Base-by-base conservation (phyloP, 2,329 filamentous ascomycete genomes). In the Tolypocladium guangdongense region DNA sequence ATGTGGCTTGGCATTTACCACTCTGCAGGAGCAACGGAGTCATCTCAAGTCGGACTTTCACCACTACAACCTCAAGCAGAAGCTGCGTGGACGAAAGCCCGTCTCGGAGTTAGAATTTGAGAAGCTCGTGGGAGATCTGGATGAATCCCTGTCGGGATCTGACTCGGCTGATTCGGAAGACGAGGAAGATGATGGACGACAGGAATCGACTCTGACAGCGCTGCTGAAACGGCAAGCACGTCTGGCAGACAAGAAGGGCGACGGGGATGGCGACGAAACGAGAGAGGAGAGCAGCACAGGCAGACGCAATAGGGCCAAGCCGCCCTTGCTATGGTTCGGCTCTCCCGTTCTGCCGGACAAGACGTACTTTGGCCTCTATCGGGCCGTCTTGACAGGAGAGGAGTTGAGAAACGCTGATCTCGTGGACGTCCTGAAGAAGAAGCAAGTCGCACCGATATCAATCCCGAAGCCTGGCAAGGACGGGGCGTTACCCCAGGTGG, bases 21-120 rank as follows among this genome's bases (percentile, higher is more conserved):
- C 78, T 11, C 78, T 95, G 8, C 77, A 83, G 56, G 92, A 97
- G 57, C 92, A 97, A 66, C 82, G 89, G 56, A 80, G 82, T 55
- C 93, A 99, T 70, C 83, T 89, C 54, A 87, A 88, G 62, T 96
- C 92, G 11, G 93, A 99, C 64, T 77, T 95, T 49, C 93, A 99
- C 68, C 81, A 86, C 59, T 99, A 96, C 72, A 99, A 99, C 66
- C 72, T 97, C 56, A 97, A 96, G 71, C 88, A 92, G 66, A 95
- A 89, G 73, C 73, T 96, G 54, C 83, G 89, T 48, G 88, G 88
- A 0, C 77, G 78, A 54, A 78, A 78, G 11, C 71, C 88, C 0
- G 86, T 96, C 1, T 81, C 82, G 1, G 93, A 99, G 64, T 68
- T 66, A 8, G 90, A 96, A 36, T 99, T 99, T 60, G 88, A 93